Evolutionary conservation across 2,329 filamentous ascomycete species (phyloP), one percentile per base, ranked within the genome.

Genomic region (Aspergillus ruber): DNA sequence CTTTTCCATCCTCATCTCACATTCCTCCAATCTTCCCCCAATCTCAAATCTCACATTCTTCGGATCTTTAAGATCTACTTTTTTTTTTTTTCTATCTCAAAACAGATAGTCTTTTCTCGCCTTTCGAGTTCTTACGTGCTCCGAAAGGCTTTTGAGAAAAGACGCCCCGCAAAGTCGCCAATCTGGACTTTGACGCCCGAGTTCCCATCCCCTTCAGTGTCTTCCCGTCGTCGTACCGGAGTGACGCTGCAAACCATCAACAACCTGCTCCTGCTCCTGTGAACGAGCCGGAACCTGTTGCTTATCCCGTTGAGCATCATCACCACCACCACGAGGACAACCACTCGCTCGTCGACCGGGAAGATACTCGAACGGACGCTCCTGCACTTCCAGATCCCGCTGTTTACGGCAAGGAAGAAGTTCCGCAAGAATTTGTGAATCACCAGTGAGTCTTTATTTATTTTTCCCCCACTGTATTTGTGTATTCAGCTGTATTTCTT

Each of bases 151-250:
- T 82, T 82, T 81, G 82, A 88, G 84, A 84, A 83, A 79, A 80
- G 82, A 76, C 83, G 77, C 76, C 76, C 74, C 73, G 71, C 76
- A 83, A 86, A 84, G 84, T 86, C 86, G 88, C 79, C 88, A 96
- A 89, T 81, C 90, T 96, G 90, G 90, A 96, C 88, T 96, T 95
- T 93, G 90, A 95, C 87, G 90, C 90, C 78, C 88, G 90, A 77
- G 88, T 96, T 77, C 89, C 91, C 81, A 93, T 97, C 78, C 91
- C 91, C 79, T 95, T 96, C 85, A 96, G 90, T 88, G 87, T 96
- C 86, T 96, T 97, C 84, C 91, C 91, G 80, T 95, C 90, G 76
- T 88, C 90, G 77, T 97, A 96, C 83, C 83, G 86, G 76, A 84
- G 80, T 80, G 81, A 83, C 77, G 78, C 79, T 76, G 36, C 36